Evolutionary conservation across 768 basidiomycete genomes (phyloP).

Genomic region (Brasilioporus rufonigricans): DNA sequence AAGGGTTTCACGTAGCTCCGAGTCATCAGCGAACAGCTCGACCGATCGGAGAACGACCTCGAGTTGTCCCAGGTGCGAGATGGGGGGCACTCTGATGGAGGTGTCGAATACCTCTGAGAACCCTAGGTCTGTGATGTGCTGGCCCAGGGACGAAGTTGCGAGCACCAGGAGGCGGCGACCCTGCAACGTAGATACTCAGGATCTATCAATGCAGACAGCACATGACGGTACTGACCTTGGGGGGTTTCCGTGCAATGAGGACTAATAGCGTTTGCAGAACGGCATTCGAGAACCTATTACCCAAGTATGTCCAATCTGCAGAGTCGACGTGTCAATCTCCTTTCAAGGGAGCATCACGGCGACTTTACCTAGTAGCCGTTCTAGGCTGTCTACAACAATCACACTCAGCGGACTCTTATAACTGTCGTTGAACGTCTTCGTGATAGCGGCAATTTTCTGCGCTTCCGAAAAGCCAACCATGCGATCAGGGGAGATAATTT

Average conservation of each 20-base stretch:
- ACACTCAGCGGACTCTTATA: conserved; percentile 98
- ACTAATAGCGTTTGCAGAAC: conserved; percentile 91
- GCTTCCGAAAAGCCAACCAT: conserved; percentile 97
- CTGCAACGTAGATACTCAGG: conserved; percentile 39
- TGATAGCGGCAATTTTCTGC: conserved; percentile 89
- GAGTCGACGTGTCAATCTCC: conserved; percentile 4
- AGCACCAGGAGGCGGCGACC: conserved; percentile 89
- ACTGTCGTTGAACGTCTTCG: conserved; percentile 90
- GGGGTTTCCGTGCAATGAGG: conserved; percentile 83
- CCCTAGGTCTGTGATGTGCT: conserved; percentile 85
- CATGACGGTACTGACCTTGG: conserved; percentile 61
- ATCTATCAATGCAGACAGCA: not conserved
- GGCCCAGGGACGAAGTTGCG: conserved; percentile 86
- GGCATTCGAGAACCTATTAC: conserved; percentile 93
- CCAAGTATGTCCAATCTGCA: conserved; percentile 94
- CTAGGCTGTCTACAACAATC: conserved; percentile 92
- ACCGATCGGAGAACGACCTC: conserved; percentile 78
- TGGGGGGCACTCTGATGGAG: conserved; percentile 79
- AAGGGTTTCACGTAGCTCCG: conserved; percentile 58
- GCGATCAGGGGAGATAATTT: conserved; percentile 90
- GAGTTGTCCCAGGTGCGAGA: conserved; percentile 68
- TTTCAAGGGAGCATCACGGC: not conserved
- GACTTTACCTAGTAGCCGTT: conserved; percentile 80
- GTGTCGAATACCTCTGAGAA: conserved; percentile 88
- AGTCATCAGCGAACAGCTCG: conserved; percentile 59